Percentiles rank a stretch among this genome's conserved stretches.
These are phyloP conservation scores for Saccharomycopsis amapae DNA, from an alignment of 805 yeast genomes.

Conservation along the genomic window DNA sequence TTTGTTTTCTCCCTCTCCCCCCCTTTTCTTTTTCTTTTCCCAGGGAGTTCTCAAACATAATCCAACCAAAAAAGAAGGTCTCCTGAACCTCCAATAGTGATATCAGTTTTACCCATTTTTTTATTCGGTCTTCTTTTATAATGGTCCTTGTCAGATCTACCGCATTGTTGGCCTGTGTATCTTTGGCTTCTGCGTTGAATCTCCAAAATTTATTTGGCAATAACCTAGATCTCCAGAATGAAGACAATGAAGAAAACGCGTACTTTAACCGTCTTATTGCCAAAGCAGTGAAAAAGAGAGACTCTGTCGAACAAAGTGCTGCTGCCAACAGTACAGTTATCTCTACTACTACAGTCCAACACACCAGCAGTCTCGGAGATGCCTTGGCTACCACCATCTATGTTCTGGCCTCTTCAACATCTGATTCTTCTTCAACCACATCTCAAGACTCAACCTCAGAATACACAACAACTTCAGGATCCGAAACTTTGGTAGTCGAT, in stretches of 20 bases:
- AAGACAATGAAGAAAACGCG: constrained; percentile 12
- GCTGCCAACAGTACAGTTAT: not conserved
- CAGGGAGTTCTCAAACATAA: too few species aligned
- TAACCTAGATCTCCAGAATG: not conserved
- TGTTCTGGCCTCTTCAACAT: not conserved
- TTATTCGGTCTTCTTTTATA: too few species aligned
- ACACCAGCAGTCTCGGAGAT: not conserved
- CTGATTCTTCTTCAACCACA: constrained; percentile 1
- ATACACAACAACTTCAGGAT: not conserved
- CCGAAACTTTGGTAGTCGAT: not conserved
- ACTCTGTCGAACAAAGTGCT: constrained; percentile 11
- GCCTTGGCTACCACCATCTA: not conserved
- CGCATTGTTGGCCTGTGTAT: not conserved
- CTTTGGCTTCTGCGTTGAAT: constrained; percentile 4
- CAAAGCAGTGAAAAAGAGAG: constrained; percentile 18
- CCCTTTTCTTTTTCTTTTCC: too few species aligned
- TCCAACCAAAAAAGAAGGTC: too few species aligned
- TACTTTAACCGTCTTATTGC: constrained; percentile 17
- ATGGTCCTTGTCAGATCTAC: not conserved
- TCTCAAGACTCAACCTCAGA: not conserved
- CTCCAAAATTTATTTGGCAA: constrained; percentile 7
- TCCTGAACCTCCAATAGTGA: not conserved
- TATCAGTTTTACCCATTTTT: not conserved
- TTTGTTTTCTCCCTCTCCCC: too few species aligned
- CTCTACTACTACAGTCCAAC: not conserved